These are phyloP conservation scores for Biscogniauxia marginata DNA, from an alignment of 2,329 filamentous ascomycete genomes.

Conservation along the genomic window DNA sequence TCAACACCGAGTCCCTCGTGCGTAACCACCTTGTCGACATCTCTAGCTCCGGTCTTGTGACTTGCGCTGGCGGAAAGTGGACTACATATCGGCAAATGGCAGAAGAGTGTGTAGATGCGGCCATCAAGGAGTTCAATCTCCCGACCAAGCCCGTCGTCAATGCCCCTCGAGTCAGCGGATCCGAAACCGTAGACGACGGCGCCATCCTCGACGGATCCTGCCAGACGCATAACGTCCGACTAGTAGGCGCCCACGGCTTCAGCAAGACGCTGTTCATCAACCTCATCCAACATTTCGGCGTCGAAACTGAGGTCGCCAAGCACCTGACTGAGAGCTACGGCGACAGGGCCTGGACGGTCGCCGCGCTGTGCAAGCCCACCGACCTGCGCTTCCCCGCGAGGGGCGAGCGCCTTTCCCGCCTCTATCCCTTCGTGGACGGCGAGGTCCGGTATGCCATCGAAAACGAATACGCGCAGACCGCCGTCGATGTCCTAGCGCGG, in stretches of 20 bases:
- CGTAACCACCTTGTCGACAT: conserved; percentile 82
- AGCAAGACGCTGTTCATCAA: conserved; percentile 92
- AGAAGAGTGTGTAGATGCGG: conserved; percentile 82
- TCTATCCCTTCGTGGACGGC: conserved; percentile 90
- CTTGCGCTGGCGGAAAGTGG: conserved; percentile 88
- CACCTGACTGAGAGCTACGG: conserved; percentile 87
- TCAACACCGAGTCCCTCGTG: conserved; percentile 83
- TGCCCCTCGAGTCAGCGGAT: conserved; percentile 67
- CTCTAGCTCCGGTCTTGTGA: conserved; percentile 76
- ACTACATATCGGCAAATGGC: conserved; percentile 93
- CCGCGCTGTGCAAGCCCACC: conserved; percentile 74
- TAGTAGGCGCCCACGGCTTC: conserved; percentile 83
- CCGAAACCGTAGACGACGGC: conserved; percentile 67
- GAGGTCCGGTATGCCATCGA: conserved; percentile 85
- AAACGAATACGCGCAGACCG: conserved; percentile 89
- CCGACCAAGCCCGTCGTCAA: conserved; percentile 54
- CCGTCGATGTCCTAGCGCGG: conserved; percentile 82
- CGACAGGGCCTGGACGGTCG: conserved; percentile 89
- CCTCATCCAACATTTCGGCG: conserved; percentile 86
- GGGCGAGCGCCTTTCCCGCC: conserved; percentile 72
- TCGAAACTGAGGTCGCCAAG: conserved; percentile 89
- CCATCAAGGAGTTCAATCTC: conserved; percentile 67
- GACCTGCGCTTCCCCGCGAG: conserved; percentile 78
- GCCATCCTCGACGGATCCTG: conserved; percentile 65
- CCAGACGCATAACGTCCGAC: conserved; percentile 78